Evolutionary conservation across 257 asterid species (phyloP).

Genomic region (Rauvolfia tetraphylla): DNA sequence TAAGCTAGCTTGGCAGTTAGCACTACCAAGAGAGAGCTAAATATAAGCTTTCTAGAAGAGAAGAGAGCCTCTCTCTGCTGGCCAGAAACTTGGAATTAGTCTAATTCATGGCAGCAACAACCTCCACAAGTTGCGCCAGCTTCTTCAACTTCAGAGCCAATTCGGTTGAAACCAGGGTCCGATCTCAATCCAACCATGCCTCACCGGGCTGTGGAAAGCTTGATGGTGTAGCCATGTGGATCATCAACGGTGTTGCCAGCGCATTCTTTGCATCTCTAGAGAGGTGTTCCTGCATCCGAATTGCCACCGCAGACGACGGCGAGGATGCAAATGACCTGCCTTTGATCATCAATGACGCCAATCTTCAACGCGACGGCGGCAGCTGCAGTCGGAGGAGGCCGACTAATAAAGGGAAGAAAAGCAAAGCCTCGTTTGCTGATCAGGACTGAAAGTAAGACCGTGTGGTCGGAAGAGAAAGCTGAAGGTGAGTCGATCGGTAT

Average conservation of each 20-base stretch:
- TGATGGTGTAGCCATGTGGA: slow-evolving; percentile 73
- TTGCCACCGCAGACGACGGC: slow-evolving; percentile 60
- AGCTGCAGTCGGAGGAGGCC: slow-evolving; percentile 27
- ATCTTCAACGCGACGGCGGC: slow-evolving; percentile 7
- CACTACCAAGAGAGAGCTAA: background rate
- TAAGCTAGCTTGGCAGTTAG: background rate
- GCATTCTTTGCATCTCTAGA: slow-evolving; percentile 77
- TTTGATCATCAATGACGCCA: slow-evolving; percentile 48
- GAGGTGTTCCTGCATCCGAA: slow-evolving; percentile 77
- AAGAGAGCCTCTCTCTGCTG: slow-evolving; percentile 1
- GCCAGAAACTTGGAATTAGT: background rate
- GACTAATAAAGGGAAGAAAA: slow-evolving; percentile 41
- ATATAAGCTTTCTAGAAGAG: too few species aligned
- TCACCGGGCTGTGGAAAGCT: slow-evolving; percentile 38
- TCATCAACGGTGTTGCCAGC: slow-evolving; percentile 55
- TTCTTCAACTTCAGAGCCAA: slow-evolving; percentile 23
- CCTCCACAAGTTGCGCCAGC: slow-evolving; percentile 24
- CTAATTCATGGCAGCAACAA: slow-evolving; percentile 40
- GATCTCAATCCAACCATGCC: slow-evolving; percentile 23
- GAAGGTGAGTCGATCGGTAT: background rate
- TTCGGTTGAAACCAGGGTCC: slow-evolving; percentile 28
- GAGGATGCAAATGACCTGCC: slow-evolving; percentile 58
- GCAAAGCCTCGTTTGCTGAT: slow-evolving; percentile 23
- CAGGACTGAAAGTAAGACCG: background rate
- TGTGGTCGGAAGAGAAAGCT: background rate